Conservation (phyloP, 2,329 filamentous ascomycete species). For the Aurifilum marmelostoma region DNA sequence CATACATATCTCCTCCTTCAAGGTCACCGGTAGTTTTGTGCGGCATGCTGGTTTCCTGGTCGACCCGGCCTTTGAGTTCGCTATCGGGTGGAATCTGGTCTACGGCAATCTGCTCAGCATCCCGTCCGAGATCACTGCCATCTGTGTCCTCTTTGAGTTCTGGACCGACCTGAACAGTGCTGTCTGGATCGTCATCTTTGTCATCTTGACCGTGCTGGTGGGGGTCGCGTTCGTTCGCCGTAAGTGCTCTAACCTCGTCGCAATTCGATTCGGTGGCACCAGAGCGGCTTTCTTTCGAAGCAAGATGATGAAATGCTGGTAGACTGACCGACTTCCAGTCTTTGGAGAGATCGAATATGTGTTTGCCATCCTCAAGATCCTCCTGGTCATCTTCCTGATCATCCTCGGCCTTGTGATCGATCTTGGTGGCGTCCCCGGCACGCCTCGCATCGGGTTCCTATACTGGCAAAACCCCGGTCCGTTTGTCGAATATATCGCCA, state of each 20-base stretch:
- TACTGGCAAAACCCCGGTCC: conserved; percentile 71
- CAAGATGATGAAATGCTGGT: neutral
- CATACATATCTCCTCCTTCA: neutral
- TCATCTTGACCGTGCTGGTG: conserved; percentile 58
- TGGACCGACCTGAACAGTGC: conserved; percentile 62
- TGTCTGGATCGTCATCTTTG: conserved; percentile 56
- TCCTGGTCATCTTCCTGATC: conserved; percentile 64
- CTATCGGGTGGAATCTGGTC: conserved; percentile 57
- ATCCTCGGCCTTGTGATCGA: conserved; percentile 65
- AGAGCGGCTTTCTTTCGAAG: too few species aligned
- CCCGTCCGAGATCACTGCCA: conserved; percentile 64
- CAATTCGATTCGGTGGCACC: too few species aligned
- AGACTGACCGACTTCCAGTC: conserved; percentile 38
- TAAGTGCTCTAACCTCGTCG: neutral
- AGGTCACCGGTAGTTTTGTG: conserved; percentile 63
- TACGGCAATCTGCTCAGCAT: conserved; percentile 59
- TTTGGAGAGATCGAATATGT: conserved; percentile 62
- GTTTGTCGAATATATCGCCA: conserved; percentile 67
- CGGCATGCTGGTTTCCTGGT: conserved; percentile 63
- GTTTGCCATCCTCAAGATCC: conserved; percentile 59
- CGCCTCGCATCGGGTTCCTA: conserved; percentile 63
- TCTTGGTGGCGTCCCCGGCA: conserved; percentile 63
- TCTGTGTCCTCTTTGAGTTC: conserved; percentile 64
- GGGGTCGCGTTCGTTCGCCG: conserved; percentile 58
- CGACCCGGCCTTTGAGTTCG: conserved; percentile 62